Evolutionary conservation across 129 eudicot genomes (phyloP), one percentile per base, ranked within the genome.

Genomic region (Tanacetum coccineum): DNA sequence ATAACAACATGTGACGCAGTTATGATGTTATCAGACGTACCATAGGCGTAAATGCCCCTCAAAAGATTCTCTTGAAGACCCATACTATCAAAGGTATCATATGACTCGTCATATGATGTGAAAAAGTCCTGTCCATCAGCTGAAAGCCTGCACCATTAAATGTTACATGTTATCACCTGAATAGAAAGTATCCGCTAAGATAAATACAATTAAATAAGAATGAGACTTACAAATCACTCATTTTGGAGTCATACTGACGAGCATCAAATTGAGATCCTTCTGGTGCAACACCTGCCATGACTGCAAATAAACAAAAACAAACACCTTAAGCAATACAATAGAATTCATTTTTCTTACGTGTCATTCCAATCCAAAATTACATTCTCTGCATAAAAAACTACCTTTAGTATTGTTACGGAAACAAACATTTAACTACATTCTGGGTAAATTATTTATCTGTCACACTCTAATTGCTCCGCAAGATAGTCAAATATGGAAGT

Each of bases 31-130:
- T 36, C 67, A 67, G 36, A 26, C 56, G 13, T 75, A 89, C 94
- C 90, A 65, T 89, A 89, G 22, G 96, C 94, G 67, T 86, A 89
- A 17, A 89, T 89, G 68, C 96, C 96, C 70, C 96, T 83, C 20
- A 89, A 81, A 66, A 89, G 96, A 76, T 86, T 86, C 81, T 89
- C 94, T 51, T 78, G 91, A 53, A 89, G 78, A 22, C 85, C 90
- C 96, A 89, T 86, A 1, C 79, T 84, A 80, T 89, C 96, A 64
- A 89, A 89, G 70, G 85, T 88, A 13, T 85, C 96, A 79, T 58
- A 76, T 15, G 79, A 87, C 75, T 83, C 96, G 62, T 88, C 96
- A 54, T 79, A 85, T 15, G 96, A 80, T 48, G 85, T 82, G 75
- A 88, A 88, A 62, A 82, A 85, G 15, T 85, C 89, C 26, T 80